Percentiles rank a stretch among this genome's conserved stretches.
Evolutionary conservation across 176 grass and related monocot genomes (phyloP).

Genomic region (Aegilops longissima): DNA sequence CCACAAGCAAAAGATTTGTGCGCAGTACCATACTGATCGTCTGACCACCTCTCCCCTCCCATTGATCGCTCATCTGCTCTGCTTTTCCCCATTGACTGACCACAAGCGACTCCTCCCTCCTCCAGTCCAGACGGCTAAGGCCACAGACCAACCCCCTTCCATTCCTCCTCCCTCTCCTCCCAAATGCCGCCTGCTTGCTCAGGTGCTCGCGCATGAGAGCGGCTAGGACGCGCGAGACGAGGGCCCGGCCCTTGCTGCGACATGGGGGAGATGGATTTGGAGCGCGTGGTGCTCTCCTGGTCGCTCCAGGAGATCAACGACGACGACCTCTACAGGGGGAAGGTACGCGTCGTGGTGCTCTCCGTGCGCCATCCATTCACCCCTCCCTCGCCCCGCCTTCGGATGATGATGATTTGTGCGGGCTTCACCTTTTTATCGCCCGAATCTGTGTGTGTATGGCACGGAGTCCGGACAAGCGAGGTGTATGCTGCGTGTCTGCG

Average conservation of each 20-base stretch:
- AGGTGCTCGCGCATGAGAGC: not conserved
- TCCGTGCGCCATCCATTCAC: not conserved
- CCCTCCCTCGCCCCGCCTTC: not conserved
- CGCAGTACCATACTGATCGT: not conserved
- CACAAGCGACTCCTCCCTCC: not conserved
- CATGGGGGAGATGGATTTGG: constrained; percentile 25
- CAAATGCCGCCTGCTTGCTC: not conserved
- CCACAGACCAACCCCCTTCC: not conserved
- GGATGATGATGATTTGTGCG: not conserved
- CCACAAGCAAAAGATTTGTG: not conserved
- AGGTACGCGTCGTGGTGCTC: not conserved
- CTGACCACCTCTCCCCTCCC: no score
- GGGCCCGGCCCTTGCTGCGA: no score
- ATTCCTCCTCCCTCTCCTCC: not conserved
- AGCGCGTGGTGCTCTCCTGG: constrained; percentile 56
- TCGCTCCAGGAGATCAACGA: constrained; percentile 34
- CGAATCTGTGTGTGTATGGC: not conserved
- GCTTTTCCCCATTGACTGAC: no score
- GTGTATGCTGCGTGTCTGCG: not conserved
- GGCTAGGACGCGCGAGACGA: not conserved
- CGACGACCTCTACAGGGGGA: constrained; percentile 13
- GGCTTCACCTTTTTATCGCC: not conserved
- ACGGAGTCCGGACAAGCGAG: no score
- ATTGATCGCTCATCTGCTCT: no score
- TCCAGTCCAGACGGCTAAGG: not conserved